phyloP scores from a whole-genome alignment of 257 asterid genomes.

The Linaria vulgaris region DNA sequence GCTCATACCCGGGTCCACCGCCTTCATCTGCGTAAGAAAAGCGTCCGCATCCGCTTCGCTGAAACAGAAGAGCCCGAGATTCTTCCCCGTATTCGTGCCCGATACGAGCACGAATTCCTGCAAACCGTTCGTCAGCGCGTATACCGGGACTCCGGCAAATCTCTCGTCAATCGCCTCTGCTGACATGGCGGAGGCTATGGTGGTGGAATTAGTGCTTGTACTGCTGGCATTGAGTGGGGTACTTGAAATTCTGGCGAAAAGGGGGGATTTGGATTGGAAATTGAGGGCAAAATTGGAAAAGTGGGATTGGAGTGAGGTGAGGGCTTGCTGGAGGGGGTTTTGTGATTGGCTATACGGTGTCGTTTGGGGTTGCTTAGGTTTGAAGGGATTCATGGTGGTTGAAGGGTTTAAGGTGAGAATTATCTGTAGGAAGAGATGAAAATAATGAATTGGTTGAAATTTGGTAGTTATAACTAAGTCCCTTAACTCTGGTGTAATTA shows the following conservation, averaged over 20 bases:
- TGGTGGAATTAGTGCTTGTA: too few species aligned
- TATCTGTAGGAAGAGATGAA: too few species aligned
- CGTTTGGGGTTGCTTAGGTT: conserved; percentile 41
- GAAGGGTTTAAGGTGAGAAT: too few species aligned
- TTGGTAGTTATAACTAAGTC: too few species aligned
- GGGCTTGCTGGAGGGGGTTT: conserved; percentile 46
- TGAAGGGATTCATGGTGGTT: conserved; percentile 48
- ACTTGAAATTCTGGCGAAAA: conserved; percentile 44
- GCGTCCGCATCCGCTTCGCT: conserved; percentile 73
- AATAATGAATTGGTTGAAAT: too few species aligned
- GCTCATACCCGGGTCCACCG: conserved; percentile 62
- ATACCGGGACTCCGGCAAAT: conserved; percentile 86
- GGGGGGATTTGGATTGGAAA: conserved; percentile 31
- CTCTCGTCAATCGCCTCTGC: conserved; percentile 66
- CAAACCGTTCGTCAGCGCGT: conserved; percentile 67
- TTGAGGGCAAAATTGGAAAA: conserved; percentile 52
- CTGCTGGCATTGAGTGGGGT: conserved; percentile 37
- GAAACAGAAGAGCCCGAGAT: conserved; percentile 77
- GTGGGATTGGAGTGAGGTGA: conserved; percentile 62
- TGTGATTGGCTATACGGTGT: conserved; percentile 38
- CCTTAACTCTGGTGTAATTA: too few species aligned
- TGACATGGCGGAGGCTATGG: conserved; percentile 34
- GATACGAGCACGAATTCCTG: conserved; percentile 78
- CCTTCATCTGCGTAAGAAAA: conserved; percentile 67
- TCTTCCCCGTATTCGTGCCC: conserved; percentile 50